These are phyloP conservation scores for Colletotrichum nymphaeae DNA, from an alignment of 2,329 filamentous ascomycete genomes.

Conservation along the genomic window DNA sequence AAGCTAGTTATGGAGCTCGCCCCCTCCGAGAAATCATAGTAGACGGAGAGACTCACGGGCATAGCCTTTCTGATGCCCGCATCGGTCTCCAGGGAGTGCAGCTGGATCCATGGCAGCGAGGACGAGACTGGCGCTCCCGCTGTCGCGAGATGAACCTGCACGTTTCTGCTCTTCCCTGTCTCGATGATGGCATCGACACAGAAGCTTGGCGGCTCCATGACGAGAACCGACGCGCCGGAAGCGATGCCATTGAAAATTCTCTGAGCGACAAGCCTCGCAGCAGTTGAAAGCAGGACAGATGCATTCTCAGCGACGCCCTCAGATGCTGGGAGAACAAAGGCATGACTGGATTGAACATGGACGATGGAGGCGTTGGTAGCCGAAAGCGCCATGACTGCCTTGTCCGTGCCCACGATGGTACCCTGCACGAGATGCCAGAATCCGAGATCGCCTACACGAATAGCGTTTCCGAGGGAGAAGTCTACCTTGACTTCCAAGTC, in stretches of 20 bases:
- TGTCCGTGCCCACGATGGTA: not conserved
- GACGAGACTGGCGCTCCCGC: not conserved
- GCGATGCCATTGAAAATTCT: not conserved
- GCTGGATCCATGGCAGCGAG: not conserved
- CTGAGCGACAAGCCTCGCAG: not conserved
- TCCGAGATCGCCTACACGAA: not conserved
- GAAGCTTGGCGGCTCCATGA: conserved; percentile 10
- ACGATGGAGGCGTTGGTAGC: conserved; percentile 13
- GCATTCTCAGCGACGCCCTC: not conserved
- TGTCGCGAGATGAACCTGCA: not conserved
- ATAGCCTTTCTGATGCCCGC: not conserved
- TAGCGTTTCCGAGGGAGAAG: not conserved
- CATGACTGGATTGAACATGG: not conserved
- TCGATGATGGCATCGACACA: not conserved
- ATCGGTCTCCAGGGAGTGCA: not conserved
- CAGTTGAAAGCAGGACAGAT: not conserved
- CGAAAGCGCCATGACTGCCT: not conserved
- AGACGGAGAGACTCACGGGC: not conserved
- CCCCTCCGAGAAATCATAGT: not conserved
- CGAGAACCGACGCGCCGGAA: not conserved
- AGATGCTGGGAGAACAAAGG: not conserved
- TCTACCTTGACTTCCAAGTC: not conserved
- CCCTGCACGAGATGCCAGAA: conserved; percentile 7
- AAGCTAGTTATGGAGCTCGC: not conserved
- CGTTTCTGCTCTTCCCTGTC: not conserved